These are phyloP conservation scores for Aspergillus biplanus DNA, from an alignment of 495 filamentous ascomycete genomes.

Conservation along the genomic window DNA sequence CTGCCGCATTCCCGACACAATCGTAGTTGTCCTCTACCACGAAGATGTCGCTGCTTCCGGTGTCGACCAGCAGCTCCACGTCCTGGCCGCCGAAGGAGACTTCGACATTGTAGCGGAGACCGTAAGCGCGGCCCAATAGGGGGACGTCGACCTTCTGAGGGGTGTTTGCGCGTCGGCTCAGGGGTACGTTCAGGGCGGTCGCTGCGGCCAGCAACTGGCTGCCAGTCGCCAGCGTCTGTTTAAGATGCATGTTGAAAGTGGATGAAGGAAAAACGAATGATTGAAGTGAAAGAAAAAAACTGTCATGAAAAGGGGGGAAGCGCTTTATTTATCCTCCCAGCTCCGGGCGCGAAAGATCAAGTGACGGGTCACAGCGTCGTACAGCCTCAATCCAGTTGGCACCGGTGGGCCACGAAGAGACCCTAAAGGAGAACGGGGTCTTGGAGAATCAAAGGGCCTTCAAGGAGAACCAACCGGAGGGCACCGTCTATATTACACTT, in stretches of 20 bases:
- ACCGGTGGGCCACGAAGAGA: neutral
- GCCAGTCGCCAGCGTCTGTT: neutral
- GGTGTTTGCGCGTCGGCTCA: neutral
- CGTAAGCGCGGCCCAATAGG: slow-evolving; percentile 7
- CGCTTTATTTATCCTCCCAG: neutral
- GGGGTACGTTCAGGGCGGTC: neutral
- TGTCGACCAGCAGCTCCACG: slow-evolving; percentile 61
- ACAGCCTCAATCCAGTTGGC: neutral
- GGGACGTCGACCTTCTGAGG: neutral
- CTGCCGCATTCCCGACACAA: slow-evolving; percentile 39
- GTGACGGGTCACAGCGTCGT: neutral
- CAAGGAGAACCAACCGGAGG: neutral
- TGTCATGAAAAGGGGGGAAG: neutral
- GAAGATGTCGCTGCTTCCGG: slow-evolving; percentile 67
- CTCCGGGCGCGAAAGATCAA: neutral
- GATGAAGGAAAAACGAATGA: neutral
- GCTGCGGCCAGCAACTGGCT: neutral
- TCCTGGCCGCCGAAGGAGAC: slow-evolving; percentile 33
- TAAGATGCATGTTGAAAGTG: neutral
- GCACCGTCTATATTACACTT: too few species aligned
- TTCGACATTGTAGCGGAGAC: slow-evolving; percentile 29
- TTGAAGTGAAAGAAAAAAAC: neutral
- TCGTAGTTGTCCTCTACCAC: slow-evolving; percentile 49
- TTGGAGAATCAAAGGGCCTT: neutral
- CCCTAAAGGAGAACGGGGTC: neutral